Evolutionary conservation across 2,329 filamentous ascomycete species (phyloP).

Genomic region (Fusarium heterosporum): DNA sequence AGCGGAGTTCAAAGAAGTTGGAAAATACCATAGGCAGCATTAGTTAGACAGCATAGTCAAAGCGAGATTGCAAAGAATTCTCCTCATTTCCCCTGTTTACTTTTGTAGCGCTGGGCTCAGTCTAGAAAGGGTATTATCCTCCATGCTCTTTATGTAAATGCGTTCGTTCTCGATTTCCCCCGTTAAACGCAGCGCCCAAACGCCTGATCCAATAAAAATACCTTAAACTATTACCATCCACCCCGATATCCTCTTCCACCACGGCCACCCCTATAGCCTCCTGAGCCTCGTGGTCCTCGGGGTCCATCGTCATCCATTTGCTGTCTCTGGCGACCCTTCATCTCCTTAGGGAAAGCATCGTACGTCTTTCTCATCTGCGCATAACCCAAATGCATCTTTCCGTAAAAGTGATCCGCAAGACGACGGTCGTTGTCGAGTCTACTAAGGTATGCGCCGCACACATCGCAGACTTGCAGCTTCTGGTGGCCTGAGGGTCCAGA

Average conservation of each 20-base stretch:
- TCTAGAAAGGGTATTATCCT: constrained; percentile 46
- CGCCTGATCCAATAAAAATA: constrained; percentile 30
- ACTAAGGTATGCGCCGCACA: constrained; percentile 94
- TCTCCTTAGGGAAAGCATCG: constrained; percentile 86
- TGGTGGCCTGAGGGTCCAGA: constrained; percentile 94
- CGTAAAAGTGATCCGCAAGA: constrained; percentile 97
- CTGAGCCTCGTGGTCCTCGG: constrained; percentile 65
- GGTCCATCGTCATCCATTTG: constrained; percentile 64
- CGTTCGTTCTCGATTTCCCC: constrained; percentile 20
- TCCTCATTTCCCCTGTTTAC: constrained; percentile 12
- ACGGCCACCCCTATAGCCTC: constrained; percentile 64
- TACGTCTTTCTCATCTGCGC: constrained; percentile 97
- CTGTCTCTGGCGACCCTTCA: constrained; percentile 77
- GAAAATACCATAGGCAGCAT: constrained; percentile 42
- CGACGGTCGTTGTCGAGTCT: constrained; percentile 93
- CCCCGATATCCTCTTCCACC: constrained; percentile 64
- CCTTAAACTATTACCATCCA: constrained; percentile 55
- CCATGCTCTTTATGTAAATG: constrained; percentile 15
- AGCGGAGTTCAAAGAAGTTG: constrained; percentile 17
- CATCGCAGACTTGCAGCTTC: constrained; percentile 98
- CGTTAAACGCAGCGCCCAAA: constrained; percentile 40
- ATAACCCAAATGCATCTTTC: constrained; percentile 99
- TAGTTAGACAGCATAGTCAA: constrained; percentile 18
- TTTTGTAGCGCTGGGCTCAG: constrained; percentile 13
- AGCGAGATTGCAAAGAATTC: constrained; percentile 39